Conservation (phyloP, 2,329 filamentous ascomycete species). For the Claviceps sp. region DNA sequence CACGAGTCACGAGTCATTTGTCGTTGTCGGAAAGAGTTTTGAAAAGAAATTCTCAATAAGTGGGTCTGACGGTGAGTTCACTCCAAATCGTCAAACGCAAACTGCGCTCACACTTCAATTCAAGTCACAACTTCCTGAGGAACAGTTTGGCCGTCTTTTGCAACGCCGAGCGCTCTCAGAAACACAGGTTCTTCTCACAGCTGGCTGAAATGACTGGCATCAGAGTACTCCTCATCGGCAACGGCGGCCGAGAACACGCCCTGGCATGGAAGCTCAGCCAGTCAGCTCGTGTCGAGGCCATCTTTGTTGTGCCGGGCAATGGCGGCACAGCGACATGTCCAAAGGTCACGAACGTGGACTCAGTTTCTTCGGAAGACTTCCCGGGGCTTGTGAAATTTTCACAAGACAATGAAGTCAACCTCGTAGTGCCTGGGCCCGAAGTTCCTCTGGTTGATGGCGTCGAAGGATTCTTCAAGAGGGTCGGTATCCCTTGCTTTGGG, state of each 20-base stretch:
- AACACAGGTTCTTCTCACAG: not conserved
- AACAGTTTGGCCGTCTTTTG: not conserved
- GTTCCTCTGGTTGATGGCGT: constrained; percentile 88
- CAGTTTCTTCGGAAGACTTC: constrained; percentile 65
- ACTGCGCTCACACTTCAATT: not conserved
- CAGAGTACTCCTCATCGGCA: constrained; percentile 76
- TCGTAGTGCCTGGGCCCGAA: constrained; percentile 85
- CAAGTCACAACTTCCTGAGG: not conserved
- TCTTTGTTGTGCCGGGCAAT: constrained; percentile 64
- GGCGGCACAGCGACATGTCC: constrained; percentile 64
- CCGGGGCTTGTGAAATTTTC: constrained; percentile 63
- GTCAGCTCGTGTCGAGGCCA: constrained; percentile 63
- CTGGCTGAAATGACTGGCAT: constrained; percentile 26
- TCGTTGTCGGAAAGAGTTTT: not conserved
- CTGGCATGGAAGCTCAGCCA: constrained; percentile 88
- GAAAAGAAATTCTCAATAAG: not conserved
- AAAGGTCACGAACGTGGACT: constrained; percentile 59
- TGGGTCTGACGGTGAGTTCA: not conserved
- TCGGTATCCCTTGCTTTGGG: constrained; percentile 71
- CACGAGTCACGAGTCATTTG: not conserved
- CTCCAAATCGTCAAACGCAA: not conserved
- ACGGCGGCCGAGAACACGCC: constrained; percentile 88
- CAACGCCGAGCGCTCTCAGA: not conserved
- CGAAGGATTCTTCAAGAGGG: constrained; percentile 63
- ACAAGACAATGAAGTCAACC: constrained; percentile 56